Evolutionary conservation across 2,329 filamentous ascomycete species (phyloP).

Genomic region (Cryphonectria nitschkei): DNA sequence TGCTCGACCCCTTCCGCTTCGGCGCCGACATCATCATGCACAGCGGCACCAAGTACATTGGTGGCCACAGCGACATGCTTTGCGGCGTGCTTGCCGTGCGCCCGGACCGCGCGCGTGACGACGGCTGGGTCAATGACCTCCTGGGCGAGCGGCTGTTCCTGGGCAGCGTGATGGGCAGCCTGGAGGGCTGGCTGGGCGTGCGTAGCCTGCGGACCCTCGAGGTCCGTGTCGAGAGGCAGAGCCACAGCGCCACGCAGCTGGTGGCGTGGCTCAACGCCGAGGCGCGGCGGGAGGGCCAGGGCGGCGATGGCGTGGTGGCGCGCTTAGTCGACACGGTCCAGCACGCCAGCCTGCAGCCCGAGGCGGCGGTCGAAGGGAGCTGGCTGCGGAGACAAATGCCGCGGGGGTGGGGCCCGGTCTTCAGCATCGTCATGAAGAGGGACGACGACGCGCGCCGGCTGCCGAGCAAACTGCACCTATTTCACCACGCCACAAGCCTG

Average conservation of each 20-base stretch:
- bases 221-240: constrained; percentile 78
- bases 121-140: constrained; percentile 65
- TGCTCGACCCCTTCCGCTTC: constrained; percentile 81
- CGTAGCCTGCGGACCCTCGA: constrained; percentile 85
- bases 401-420: constrained; percentile 86
- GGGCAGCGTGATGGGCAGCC: constrained; percentile 82
- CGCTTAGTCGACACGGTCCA: constrained; percentile 63
- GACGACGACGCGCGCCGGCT: constrained; percentile 66
- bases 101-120: constrained; percentile 42
- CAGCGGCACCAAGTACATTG: constrained; percentile 93
- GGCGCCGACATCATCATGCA: constrained; percentile 92
- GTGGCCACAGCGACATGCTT: constrained; percentile 91
- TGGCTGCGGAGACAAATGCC: constrained; percentile 93
- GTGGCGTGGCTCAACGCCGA: constrained; percentile 71
- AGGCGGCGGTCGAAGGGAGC: constrained; percentile 57
- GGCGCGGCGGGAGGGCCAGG: constrained; percentile 38
- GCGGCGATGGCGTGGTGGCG: constrained; percentile 43
- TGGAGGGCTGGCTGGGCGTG: constrained; percentile 92
- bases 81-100: constrained; percentile 79
- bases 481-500: constrained; percentile 93
- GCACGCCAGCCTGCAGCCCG: constrained; percentile 80
- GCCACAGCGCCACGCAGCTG: constrained; percentile 67
- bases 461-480: constrained; percentile 78
- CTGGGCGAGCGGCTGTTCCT: constrained; percentile 73
- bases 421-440: constrained; percentile 70